Base-by-base conservation (phyloP, 2,329 filamentous ascomycete genomes). In the Cryphonectria naterciae region DNA sequence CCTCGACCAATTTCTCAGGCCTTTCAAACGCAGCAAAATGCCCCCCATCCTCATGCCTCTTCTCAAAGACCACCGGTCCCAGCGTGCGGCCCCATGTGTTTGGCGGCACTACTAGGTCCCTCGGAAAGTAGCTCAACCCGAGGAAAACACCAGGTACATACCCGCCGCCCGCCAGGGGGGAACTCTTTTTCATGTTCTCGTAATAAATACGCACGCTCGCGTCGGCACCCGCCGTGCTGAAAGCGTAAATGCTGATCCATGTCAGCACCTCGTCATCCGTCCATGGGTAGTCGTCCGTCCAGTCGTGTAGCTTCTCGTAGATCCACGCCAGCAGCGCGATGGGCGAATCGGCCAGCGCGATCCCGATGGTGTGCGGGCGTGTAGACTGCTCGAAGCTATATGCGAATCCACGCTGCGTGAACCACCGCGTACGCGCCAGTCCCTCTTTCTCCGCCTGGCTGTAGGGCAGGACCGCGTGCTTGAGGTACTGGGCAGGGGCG, bases 271-370 rank as follows among this genome's bases (percentile, higher is more conserved):
- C 92, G 68, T 94, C 91, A 72, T 93, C 90, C 0, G 88, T 91
- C 92, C 92, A 95, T 0, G 86, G 82, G 76, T 94, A 94, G 0
- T 75, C 76, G 75, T 95, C 92, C 0, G 89, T 90, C 93, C 92
- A 95, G 75, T 92, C 90, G 74, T 91, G 88, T 52, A 95, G 81
- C 78, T 95, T 95, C 80, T 95, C 93, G 74, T 92, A 92, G 46
- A 95, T 89, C 93, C 93, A 96, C 0, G 91, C 88, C 1, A 95
- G 83, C 3, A 94, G 81, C 0, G 87, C 91, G 0, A 93, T 87
- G 0, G 93, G 93, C 8, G 87, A 90, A 77, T 94, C 92, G 0
- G 87, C 84, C 3, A 95, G 83, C 0, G 84, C 89, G 76, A 93
- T 93, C 0, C 90, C 90, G 0, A 95, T 77, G 0, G 93, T 95